These are phyloP conservation scores for Aquilaria malaccensis DNA, from an alignment of 345 rosid genomes.

Conservation along the genomic window DNA sequence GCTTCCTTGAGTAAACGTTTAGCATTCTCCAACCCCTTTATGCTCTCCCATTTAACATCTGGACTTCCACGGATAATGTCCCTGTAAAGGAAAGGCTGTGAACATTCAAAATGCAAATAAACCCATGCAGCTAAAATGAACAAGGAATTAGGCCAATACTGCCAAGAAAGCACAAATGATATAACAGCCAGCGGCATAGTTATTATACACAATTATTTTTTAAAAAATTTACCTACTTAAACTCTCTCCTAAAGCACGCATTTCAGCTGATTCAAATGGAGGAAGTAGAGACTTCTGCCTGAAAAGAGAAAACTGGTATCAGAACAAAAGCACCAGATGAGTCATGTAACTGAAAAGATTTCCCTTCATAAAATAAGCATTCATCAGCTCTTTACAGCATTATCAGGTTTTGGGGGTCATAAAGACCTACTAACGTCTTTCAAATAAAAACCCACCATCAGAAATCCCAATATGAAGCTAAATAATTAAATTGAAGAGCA, in stretches of 20 bases:
- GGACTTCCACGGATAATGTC: slow-evolving; percentile 93
- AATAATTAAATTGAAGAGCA: not conserved
- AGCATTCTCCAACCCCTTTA: slow-evolving; percentile 85
- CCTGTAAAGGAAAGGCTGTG: slow-evolving; percentile 29
- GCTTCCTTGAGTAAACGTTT: slow-evolving; percentile 94
- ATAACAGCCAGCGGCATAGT: not conserved
- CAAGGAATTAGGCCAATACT: not conserved
- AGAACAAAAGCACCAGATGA: not conserved
- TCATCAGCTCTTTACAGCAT: too few relatives aligned
- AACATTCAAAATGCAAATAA: not conserved
- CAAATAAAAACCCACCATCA: not conserved
- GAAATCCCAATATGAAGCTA: not conserved
- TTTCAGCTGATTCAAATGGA: slow-evolving; percentile 80
- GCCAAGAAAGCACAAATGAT: not conserved
- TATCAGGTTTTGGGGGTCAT: too few relatives aligned
- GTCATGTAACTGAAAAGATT: not conserved
- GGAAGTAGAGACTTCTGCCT: slow-evolving; percentile 87
- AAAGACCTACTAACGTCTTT: too few relatives aligned
- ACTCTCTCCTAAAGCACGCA: slow-evolving; percentile 79
- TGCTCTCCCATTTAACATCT: slow-evolving; percentile 92
- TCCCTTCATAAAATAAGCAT: not conserved
- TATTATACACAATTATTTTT: not conserved
- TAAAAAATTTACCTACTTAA: slow-evolving; percentile 54
- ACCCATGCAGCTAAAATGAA: not conserved
- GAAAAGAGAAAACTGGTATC: slow-evolving; percentile 13